phyloP scores from a whole-genome alignment of 148 eudicot genomes.

The Fagopyrum homotropicum region DNA sequence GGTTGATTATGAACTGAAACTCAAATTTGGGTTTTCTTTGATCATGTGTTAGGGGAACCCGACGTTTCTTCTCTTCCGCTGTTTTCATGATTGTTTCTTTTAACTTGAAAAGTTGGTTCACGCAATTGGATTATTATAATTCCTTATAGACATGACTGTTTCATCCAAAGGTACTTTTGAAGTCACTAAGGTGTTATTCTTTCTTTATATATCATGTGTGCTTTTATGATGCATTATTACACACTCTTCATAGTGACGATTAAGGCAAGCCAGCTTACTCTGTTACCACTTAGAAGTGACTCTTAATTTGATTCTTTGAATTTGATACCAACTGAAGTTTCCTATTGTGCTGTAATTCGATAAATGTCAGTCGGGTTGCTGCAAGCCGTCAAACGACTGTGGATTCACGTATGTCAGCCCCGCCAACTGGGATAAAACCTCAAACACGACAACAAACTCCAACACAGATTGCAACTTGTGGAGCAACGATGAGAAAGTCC shows the following conservation, averaged over 20 bases:
- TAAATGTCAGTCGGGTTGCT: slow-evolving; percentile 79
- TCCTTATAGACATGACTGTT: too few species aligned
- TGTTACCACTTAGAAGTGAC: neutral
- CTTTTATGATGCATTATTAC: neutral
- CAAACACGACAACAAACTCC: neutral
- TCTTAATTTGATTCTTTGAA: neutral
- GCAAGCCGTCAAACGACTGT: slow-evolving; percentile 74
- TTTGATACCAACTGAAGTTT: neutral
- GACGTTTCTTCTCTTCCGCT: too few species aligned
- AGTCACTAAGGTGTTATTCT: neutral
- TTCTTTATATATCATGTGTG: neutral
- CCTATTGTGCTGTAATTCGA: neutral
- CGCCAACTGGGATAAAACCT: slow-evolving; percentile 46
- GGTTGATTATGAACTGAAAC: neutral
- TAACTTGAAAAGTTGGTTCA: too few species aligned
- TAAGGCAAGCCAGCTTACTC: neutral
- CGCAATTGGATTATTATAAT: too few species aligned
- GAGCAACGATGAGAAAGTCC: slow-evolving; percentile 36
- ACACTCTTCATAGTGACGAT: neutral
- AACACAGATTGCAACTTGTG: slow-evolving; percentile 58
- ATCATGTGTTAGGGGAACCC: too few species aligned
- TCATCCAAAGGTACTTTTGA: neutral
- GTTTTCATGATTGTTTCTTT: too few species aligned
- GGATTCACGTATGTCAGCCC: slow-evolving; percentile 47
- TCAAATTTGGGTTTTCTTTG: too few species aligned